phyloP scores from a whole-genome alignment of 208 protist species.

The Crithidia bombi region DNA sequence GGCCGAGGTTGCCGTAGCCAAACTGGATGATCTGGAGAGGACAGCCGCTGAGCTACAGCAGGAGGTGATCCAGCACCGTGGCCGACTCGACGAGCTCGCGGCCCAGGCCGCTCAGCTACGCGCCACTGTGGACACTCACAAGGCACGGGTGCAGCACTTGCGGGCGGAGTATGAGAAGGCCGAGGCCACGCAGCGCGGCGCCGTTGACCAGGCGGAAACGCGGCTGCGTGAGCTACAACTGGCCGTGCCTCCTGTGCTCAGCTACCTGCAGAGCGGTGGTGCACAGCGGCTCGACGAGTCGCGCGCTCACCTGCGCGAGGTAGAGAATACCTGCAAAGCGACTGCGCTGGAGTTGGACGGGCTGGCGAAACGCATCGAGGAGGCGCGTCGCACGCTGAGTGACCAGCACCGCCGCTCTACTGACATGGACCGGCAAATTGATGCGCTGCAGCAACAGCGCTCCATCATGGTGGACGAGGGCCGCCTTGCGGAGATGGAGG shows the following conservation, averaged over 20 bases:
- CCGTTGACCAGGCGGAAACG: constrained; percentile 17
- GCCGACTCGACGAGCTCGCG: constrained; percentile 45
- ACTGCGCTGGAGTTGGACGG: constrained; percentile 33
- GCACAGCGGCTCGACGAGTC: constrained; percentile 29
- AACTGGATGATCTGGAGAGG: constrained; percentile 50
- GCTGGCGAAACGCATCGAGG: constrained; percentile 36
- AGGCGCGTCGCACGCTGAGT: constrained; percentile 41
- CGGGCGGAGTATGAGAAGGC: constrained; percentile 3
- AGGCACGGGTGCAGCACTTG: constrained; percentile 20
- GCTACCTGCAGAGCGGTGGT: constrained; percentile 34
- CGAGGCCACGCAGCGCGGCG: constrained; percentile 14
- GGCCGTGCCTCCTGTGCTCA: constrained; percentile 42
- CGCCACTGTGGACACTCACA: constrained; percentile 18
- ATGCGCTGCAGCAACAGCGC: constrained; percentile 40
- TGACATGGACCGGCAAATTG: constrained; percentile 55
- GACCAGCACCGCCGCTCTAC: constrained; percentile 44
- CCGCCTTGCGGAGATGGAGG: constrained; percentile 47
- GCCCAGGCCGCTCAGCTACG: constrained; percentile 15
- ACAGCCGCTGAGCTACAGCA: constrained; percentile 25
- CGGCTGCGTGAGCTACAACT: constrained; percentile 33
- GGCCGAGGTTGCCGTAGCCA: constrained; percentile 41
- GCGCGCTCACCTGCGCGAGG: constrained; percentile 34
- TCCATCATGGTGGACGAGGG: constrained; percentile 55
- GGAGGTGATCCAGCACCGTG: constrained; percentile 37
- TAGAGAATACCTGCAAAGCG: constrained; percentile 21